Percentiles rank a stretch among this genome's conserved stretches.
phyloP scores from a whole-genome alignment of 164 flowering plant species.

The Tetracentron sinense region DNA sequence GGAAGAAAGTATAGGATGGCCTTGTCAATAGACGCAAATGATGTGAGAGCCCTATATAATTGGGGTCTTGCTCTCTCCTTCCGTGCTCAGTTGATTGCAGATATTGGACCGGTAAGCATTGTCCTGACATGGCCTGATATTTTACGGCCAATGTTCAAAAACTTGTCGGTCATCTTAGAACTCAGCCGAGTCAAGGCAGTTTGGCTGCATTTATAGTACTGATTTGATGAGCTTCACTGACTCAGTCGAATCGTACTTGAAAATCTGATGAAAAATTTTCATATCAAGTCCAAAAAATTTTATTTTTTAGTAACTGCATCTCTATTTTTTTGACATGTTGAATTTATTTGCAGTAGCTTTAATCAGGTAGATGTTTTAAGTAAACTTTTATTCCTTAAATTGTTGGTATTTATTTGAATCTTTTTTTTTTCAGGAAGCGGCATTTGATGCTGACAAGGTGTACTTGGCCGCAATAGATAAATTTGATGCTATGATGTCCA shows the following conservation, averaged over 20 bases:
- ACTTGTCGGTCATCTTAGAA: neutral
- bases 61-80: constrained; percentile 96
- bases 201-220: neutral
- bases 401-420: neutral
- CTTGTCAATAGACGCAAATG: constrained; percentile 76
- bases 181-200: neutral
- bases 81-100: constrained; percentile 90
- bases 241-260: neutral
- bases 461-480: constrained; percentile 92
- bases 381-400: neutral
- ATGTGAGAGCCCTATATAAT: constrained; percentile 76
- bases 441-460: constrained; percentile 84
- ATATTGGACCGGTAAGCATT: constrained; percentile 85
- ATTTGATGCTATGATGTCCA: constrained; percentile 92
- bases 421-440: constrained; percentile 62
- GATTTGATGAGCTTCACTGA: neutral
- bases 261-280: neutral
- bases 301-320: neutral
- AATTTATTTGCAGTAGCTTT: neutral
- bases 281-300: neutral
- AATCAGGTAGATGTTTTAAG: too few relatives aligned
- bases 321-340: neutral
- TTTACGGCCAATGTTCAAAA: neutral
- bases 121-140: neutral
- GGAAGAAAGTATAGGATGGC: constrained; percentile 81